Base-by-base conservation (phyloP, 176 grass and related monocot species). In the Oryza rufipogon region DNA sequence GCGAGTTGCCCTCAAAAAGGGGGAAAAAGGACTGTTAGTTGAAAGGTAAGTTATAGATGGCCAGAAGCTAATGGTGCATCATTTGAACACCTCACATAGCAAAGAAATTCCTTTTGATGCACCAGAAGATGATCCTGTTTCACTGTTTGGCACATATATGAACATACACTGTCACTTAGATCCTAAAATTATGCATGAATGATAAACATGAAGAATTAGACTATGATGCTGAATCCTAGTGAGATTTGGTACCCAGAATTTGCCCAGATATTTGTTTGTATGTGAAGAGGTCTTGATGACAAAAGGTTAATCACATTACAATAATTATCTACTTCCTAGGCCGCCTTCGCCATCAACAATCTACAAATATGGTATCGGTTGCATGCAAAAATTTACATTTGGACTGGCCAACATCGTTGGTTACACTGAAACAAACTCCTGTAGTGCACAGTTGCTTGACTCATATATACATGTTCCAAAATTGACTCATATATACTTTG, bases 381-480 rank as follows among this genome's bases (percentile, higher is more conserved):
- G 32, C 44, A 73, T 32, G 30, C 30, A 32, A 32, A 32, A 32
- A 64, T 82, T 72, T 64, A 39, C 44, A 17, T 79, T 49, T 32
- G 7, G 34, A 72, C 10, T 44, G 7, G 41, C 20, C 61, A 60
- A 45, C 26, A 16, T 6, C 16, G 15, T 36, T 6, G 19, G n/a
- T 47, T 73, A 74, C 75, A 74, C 2, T 11, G 81, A 11, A 52
- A 80, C 16, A 54, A 75, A 34, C 64, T 51, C 48, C 47, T 33
- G n/a, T 52, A 71, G 77, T 52, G 11, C 20, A 44, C 42, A 44
- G 42, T 44, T 44, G 42, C 9, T 32, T 32, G 30, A 32, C 30
- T 32, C 30, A 32, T 32, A 32, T 32, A 76, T 20, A 78, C 45
- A 71, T 0, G 19, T 17, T 81, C 28, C 72, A 85, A 85, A 76